Conservation (phyloP, 352 stramenopile species). For the Pythium brachiatum region DNA sequence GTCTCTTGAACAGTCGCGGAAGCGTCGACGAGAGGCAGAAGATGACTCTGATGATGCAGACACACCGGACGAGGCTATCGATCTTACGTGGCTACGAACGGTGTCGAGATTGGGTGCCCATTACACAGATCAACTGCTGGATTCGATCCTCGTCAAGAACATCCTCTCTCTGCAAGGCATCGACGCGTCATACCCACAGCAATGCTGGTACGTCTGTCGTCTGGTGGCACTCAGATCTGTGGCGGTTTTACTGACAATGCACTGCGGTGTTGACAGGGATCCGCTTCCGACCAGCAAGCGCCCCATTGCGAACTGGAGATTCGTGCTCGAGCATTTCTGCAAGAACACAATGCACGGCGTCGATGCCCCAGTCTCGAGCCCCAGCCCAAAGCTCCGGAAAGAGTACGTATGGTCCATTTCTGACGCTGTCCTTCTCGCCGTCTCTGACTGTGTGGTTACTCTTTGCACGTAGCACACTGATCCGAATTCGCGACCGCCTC, state of each 20-base stretch:
- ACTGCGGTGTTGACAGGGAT: constrained; percentile 8
- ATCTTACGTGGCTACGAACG: constrained; percentile 12
- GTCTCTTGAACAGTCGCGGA: constrained; percentile 15
- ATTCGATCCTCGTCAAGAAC: constrained; percentile 26
- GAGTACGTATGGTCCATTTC: constrained; percentile 13
- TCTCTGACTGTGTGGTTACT: not conserved
- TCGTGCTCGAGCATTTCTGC: constrained; percentile 27
- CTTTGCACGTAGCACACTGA: constrained; percentile 38
- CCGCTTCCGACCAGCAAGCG: constrained; percentile 23
- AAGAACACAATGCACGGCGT: constrained; percentile 15
- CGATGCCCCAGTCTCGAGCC: not conserved
- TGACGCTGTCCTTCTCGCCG: not conserved
- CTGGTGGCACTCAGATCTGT: too few relatives aligned
- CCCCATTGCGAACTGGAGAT: constrained; percentile 24
- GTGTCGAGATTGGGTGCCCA: constrained; percentile 14
- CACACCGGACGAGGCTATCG: not conserved
- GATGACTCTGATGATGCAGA: not conserved
- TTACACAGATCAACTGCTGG: constrained; percentile 24
- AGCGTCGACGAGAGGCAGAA: constrained; percentile 10
- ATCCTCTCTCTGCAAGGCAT: constrained; percentile 22
- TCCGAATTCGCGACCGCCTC: constrained; percentile 60
- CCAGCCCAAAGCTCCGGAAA: constrained; percentile 15
- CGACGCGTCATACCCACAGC: constrained; percentile 26
- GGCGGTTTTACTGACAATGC: not conserved
- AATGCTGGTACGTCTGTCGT: constrained; percentile 27